A percentile compares a stretch with the other conserved stretches of the same genome.
These are phyloP conservation scores for Hymenoscyphus linearis DNA, from an alignment of 2,329 filamentous ascomycete genomes.

Conservation along the genomic window DNA sequence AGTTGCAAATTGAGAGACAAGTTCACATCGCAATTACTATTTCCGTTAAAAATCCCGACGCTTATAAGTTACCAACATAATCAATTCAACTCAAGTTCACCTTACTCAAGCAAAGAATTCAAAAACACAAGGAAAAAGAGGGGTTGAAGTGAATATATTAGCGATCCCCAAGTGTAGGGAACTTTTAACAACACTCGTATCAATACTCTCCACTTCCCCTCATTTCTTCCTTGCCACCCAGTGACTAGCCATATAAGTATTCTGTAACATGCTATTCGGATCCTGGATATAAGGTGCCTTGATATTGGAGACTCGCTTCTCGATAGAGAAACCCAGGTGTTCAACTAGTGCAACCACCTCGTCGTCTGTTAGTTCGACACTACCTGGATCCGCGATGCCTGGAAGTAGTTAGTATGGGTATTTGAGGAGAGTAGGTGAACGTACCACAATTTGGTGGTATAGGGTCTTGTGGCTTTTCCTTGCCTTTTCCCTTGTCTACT, in stretches of 20 bases:
- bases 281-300: slow-evolving; percentile 85
- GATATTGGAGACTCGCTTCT: slow-evolving; percentile 53
- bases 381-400: slow-evolving; percentile 84
- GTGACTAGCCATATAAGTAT: slow-evolving; percentile 70
- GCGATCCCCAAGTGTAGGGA: not conserved
- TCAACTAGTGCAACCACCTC: slow-evolving; percentile 76
- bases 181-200: not conserved
- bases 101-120: no score
- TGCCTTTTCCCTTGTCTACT: no score
- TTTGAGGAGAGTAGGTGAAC: not conserved
- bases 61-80: no score
- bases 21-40: no score
- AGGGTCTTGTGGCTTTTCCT: no score
- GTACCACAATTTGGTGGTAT: not conserved
- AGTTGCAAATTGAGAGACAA: no score
- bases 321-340: slow-evolving; percentile 70
- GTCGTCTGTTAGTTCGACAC: slow-evolving; percentile 83
- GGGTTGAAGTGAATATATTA: not conserved
- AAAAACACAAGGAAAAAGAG: no score
- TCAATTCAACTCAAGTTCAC: no score
- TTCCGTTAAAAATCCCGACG: no score
- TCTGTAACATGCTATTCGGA: slow-evolving; percentile 76
- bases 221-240: slow-evolving; percentile 77
- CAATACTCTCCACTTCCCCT: not conserved
- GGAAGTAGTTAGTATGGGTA: slow-evolving; percentile 22